Base-by-base conservation (phyloP, 768 basidiomycete species). In the Suillus discolor region DNA sequence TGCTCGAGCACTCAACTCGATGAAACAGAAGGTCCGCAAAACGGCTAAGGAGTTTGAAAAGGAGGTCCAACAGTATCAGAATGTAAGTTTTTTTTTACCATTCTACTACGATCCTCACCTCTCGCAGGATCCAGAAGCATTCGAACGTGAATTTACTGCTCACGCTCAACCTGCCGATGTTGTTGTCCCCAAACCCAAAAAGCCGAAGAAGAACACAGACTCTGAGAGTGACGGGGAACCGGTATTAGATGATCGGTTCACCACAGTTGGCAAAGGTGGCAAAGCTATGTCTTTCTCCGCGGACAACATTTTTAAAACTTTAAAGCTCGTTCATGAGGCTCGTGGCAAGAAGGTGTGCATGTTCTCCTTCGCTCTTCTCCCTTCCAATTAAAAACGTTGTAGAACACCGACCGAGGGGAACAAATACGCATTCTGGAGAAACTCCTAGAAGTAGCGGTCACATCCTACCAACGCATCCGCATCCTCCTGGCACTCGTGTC, bases 21-120 rank as follows among this genome's bases (percentile, higher is more conserved):
- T 98, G 89, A 98, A 96, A 80, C 97, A 99, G 79, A 97, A 96
- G 78, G 84, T 98, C 63, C 96, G 92, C 81, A 99, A 96, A 81
- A 85, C 91, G 12, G 71, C 83, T 63, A 97, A 96, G 77, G 97
- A 99, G 76, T 86, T 93, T 74, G 97, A 98, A 79, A 78, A 77
- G 13, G 90, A 93, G 69, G 77, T 96, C 49, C 88, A 88, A 74
- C 86, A 85, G 66, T 98, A 89, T 80, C 90, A 91, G 73, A 84
- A 87, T 75, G 96, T 95, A 71, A 69, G 86, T 74, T 16, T 18
- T 62, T 49, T 18, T 49, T 16, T 18, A 23, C 8, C 38, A 34
- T 47, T 28, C 23, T 23, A 45, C 65, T 18, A 60, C 25, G 20
- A 13, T 53, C 62, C 39, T 54, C 38, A 60, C 59, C 39, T 47